Conservation (phyloP, 495 filamentous ascomycete genomes). For the Lophium mytilinum region DNA sequence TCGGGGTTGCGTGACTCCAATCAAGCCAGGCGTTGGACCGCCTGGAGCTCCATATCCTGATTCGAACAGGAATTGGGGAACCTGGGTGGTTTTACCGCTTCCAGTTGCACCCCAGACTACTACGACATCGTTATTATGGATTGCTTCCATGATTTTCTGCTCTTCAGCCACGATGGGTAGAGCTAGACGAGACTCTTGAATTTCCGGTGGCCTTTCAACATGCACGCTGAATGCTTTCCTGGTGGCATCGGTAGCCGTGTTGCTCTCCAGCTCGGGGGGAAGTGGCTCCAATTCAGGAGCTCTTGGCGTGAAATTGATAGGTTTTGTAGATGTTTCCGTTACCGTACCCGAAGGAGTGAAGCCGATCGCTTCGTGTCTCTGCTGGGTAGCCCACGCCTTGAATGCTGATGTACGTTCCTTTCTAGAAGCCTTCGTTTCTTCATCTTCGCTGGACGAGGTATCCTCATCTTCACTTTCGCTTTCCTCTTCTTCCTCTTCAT, state of each 20-base stretch:
- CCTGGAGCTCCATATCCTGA: constrained; percentile 76
- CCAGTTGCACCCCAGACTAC: constrained; percentile 95
- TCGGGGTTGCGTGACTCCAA: constrained; percentile 89
- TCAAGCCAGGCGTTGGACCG: constrained; percentile 78
- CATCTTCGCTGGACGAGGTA: constrained; percentile 11
- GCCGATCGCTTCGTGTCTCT: constrained; percentile 67
- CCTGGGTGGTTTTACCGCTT: constrained; percentile 94
- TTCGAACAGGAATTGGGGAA: constrained; percentile 93
- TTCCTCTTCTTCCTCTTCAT: not conserved
- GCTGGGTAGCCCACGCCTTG: constrained; percentile 84
- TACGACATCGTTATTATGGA: constrained; percentile 76
- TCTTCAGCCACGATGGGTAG: constrained; percentile 91
- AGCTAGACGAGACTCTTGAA: constrained; percentile 68
- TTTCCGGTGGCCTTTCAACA: constrained; percentile 60
- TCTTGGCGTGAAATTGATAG: constrained; percentile 49
- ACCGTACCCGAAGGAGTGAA: constrained; percentile 44
- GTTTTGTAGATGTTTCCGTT: constrained; percentile 24
- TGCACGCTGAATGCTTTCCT: constrained; percentile 70
- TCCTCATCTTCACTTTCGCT: constrained; percentile 17
- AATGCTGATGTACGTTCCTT: constrained; percentile 60
- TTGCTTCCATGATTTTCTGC: constrained; percentile 97
- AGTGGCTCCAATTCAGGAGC: constrained; percentile 65
- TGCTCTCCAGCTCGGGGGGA: constrained; percentile 62
- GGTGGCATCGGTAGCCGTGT: constrained; percentile 42
- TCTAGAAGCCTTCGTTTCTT: constrained; percentile 19